Evolutionary conservation across 139 green algal species (phyloP), one percentile per base, ranked within the genome.

Genomic region (Picochlorum costavermella): DNA sequence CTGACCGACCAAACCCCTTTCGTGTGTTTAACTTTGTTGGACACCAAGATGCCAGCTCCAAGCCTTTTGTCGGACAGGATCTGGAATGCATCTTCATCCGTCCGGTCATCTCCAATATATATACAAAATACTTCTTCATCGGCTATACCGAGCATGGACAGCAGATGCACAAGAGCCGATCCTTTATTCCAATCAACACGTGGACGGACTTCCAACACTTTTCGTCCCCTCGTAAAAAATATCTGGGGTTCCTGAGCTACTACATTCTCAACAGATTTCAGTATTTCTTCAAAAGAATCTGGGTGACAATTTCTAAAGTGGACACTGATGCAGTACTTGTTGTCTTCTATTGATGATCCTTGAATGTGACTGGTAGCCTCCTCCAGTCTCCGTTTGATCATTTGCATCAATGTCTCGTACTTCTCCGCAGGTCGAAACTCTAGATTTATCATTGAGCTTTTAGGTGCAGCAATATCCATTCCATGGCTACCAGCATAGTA

Each of bases 401-500:
- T 58, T 65, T 95, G 81, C 74, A 97, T 93, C n/a, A 96, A 57
- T 3, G 83, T 78, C 8, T 69, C 73, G 71, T 86, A 97, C 50
- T 90, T 67, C 14, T 83, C 83, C 17, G 88, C 90, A 5, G 88
- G 85, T 75, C 96, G 90, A 70, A 90, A 92, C 28, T 36, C 20
- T 26, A 26, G 16, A 16, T 49, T 13, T 17, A 33, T 1, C 6
- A 26, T 3, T n/a, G 12, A 46, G 1, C 6, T 10, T 73, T 48
- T 28, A 0, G 92, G 92, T 0, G 88, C 87, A 14, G 77, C 83
- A 56, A 98, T 98, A 73, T 98, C 93, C 81, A 98, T 87, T 20
- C 93, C 93, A 71, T 98, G 93, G 60, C 83, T 95, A 65, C 93
- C 93, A 6, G 93, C 93, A 63, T 98, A 98, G 74, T 86, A 98